These are phyloP conservation scores for Trametes cubensis DNA, from an alignment of 768 basidiomycete species.

Conservation along the genomic window DNA sequence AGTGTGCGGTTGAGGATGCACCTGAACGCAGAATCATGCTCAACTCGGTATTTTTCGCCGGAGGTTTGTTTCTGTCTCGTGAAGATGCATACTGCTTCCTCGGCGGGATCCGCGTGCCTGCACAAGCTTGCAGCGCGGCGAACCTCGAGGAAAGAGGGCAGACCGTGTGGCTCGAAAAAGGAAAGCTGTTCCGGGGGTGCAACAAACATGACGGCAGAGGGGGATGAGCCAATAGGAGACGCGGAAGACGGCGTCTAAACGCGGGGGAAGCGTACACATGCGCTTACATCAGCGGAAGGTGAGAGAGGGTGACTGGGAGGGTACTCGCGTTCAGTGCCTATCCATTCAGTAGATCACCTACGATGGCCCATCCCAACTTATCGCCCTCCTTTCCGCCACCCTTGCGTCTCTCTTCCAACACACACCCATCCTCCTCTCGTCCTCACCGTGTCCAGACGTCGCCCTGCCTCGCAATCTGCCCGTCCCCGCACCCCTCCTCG, in stretches of 20 bases:
- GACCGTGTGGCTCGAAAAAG: not conserved
- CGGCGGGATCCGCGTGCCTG: too few species aligned
- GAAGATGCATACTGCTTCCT: too few species aligned
- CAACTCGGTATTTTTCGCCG: too few species aligned
- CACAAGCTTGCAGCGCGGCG: too few species aligned
- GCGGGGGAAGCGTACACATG: not conserved
- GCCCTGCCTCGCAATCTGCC: not conserved
- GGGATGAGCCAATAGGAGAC: constrained; percentile 12
- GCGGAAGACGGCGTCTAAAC: constrained; percentile 2
- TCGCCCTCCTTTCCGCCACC: constrained; percentile 15
- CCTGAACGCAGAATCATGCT: too few species aligned
- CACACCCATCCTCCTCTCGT: constrained; percentile 7
- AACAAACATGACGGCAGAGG: not conserved
- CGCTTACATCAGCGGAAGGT: constrained; percentile 21
- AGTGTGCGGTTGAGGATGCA: too few species aligned
- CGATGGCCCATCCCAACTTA: constrained; percentile 24
- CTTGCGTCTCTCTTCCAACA: not conserved
- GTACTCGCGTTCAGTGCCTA: constrained; percentile 24
- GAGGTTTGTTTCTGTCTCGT: too few species aligned
- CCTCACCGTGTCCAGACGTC: not conserved
- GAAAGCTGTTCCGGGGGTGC: not conserved
- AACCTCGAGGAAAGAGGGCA: too few species aligned
- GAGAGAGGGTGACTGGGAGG: constrained; percentile 26
- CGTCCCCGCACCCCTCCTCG: constrained; percentile 1
- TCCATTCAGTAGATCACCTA: constrained; percentile 20